Conservation (phyloP, 805 yeast species). For the Grigorovia transvaalensis region DNA sequence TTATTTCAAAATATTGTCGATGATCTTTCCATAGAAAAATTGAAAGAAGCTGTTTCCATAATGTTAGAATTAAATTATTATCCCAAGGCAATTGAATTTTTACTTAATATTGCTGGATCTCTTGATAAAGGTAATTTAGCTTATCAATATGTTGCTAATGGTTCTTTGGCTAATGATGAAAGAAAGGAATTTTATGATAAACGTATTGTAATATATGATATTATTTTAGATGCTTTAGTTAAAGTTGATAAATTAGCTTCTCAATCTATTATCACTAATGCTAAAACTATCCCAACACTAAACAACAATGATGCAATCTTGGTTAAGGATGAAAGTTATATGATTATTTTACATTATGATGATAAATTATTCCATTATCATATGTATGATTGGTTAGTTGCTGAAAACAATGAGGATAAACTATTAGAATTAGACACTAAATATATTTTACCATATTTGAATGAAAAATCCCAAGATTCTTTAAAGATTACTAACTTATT, state of each 20-base stretch:
- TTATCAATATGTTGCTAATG: conserved; percentile 44
- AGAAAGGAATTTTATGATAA: conserved; percentile 41
- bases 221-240: conserved; percentile 65
- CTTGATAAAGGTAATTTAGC: conserved; percentile 54
- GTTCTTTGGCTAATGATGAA: conserved; percentile 39
- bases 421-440: conserved; percentile 74
- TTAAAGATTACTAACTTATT: conserved; percentile 69
- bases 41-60: conserved; percentile 69
- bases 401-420: conserved; percentile 66
- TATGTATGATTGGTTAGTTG: conserved; percentile 84
- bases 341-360: conserved; percentile 56
- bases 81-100: conserved; percentile 78
- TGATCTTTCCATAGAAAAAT: conserved; percentile 63
- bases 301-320: conserved; percentile 29
- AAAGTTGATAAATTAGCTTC: conserved; percentile 59
- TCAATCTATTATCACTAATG: conserved; percentile 15
- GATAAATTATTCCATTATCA: conserved; percentile 88
- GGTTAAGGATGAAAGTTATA: conserved; percentile 62
- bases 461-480: conserved; percentile 52
- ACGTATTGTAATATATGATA: conserved; percentile 51
- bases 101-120: conserved; percentile 64
- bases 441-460: conserved; percentile 65
- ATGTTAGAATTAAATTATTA: conserved; percentile 70
- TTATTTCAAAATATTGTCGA: conserved; percentile 74
- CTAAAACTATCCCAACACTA: conserved; percentile 1